Evolutionary conservation across 139 green algal species (phyloP), one percentile per base, ranked within the genome.

Genomic region (Microglena sp.): DNA sequence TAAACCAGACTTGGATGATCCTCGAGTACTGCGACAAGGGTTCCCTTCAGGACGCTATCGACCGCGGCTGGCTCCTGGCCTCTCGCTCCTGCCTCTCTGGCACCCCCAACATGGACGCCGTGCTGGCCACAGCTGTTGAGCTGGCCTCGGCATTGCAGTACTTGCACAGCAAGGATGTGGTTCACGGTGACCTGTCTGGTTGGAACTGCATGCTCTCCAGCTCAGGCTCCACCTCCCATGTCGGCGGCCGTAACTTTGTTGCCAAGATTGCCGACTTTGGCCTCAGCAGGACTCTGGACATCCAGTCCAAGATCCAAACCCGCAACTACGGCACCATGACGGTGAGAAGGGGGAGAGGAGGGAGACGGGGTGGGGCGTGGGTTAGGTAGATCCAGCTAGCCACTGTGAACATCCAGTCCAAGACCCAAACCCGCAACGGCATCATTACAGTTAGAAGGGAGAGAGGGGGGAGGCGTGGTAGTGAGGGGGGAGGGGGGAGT

Each of bases 251-350:
- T 26, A 78, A 69, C 67, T 86, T 79, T 46, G 43, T 70, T 11
- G 79, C 73, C 56, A 93, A 92, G 56, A 22, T 78, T 22, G 73
- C 70, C 3, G 86, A 92, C 67, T 92, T 92, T 69, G 86, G 85
- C 0, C 77, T 90, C 36, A 53, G 71, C 0, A 71, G 76, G 28
- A 45, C 58, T 22, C 55, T 77, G 24, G 66, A 81, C 40, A 67
- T 81, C 5, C 21, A 54, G 8, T 70, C 45, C 8, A 58, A 64
- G 28, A 70, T 81, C 30, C 30, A 71, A 45, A 81, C 74, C 0
- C 46, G 62, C 15, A 75, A 55, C 5, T 81, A 81, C 32, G 74
- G 74, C 58, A 77, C 69, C 27, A 35, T 79, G 29, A 64, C 67
- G n/a, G n/a, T n/a, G n/a, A n/a, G n/a, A n/a, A n/a, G n/a, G n/a